These are phyloP conservation scores for Globisporangium camurandrum DNA, from an alignment of 352 stramenopile genomes.

Conservation along the genomic window DNA sequence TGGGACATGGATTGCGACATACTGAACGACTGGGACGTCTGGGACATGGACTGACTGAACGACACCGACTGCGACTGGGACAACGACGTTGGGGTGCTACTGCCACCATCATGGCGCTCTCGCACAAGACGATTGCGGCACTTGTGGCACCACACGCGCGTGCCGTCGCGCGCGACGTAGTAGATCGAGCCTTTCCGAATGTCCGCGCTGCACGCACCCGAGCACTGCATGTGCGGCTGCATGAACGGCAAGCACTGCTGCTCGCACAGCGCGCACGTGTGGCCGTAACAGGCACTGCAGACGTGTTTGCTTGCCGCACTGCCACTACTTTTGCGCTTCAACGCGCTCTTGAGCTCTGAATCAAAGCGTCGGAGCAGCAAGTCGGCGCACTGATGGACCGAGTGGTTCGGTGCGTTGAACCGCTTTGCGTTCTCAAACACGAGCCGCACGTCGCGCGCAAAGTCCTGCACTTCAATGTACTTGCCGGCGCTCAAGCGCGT, in stretches of 20 bases:
- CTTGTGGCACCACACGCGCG: conserved; percentile 74
- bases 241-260: conserved; percentile 60
- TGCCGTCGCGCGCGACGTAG: conserved; percentile 66
- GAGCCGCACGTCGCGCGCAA: conserved; percentile 69
- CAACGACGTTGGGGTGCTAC: too few species aligned
- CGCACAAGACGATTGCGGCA: conserved; percentile 41
- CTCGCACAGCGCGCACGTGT: conserved; percentile 65
- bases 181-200: conserved; percentile 76
- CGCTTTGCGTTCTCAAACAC: conserved; percentile 88
- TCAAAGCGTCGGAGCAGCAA: conserved; percentile 66
- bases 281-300: conserved; percentile 55
- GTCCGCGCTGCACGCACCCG: conserved; percentile 60
- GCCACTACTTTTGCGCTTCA: conserved; percentile 44
- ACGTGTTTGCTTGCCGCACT: conserved; percentile 27
- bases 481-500: conserved; percentile 63
- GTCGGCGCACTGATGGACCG: conserved; percentile 64
- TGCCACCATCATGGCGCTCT: too few species aligned
- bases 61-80: background rate
- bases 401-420: conserved; percentile 78
- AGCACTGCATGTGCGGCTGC: conserved; percentile 63
- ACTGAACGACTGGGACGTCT: background rate
- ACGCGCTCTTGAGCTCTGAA: conserved; percentile 31
- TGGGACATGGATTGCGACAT: background rate
- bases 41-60: background rate
- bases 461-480: conserved; percentile 84